These are phyloP conservation scores for Hippophae rhamnoides DNA, from an alignment of 306 rosid species.

Conservation along the genomic window DNA sequence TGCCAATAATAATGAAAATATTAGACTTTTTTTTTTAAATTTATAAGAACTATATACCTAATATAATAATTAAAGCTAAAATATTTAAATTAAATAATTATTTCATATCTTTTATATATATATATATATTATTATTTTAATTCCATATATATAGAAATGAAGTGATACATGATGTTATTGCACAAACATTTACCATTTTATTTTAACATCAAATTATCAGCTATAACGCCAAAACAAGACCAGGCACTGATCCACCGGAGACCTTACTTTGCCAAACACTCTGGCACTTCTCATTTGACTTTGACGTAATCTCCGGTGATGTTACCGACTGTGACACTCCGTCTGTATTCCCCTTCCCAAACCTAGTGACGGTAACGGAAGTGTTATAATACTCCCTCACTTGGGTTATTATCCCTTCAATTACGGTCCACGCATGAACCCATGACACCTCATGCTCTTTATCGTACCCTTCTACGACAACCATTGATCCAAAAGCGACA, in stretches of 20 bases:
- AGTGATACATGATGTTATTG: too few relatives aligned
- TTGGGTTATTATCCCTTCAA: slow-evolving; percentile 42
- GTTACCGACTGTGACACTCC: slow-evolving; percentile 9
- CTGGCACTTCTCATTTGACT: slow-evolving; percentile 21
- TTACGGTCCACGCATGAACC: slow-evolving; percentile 74
- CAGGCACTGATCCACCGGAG: slow-evolving; percentile 45
- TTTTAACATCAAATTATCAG: neutral
- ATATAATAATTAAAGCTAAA: too few relatives aligned
- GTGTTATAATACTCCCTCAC: slow-evolving; percentile 75
- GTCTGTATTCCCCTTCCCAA: slow-evolving; percentile 12
- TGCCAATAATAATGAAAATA: too few relatives aligned
- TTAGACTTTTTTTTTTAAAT: too few relatives aligned
- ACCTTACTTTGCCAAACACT: slow-evolving; percentile 69
- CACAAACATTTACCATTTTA: too few relatives aligned
- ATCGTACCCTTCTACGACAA: slow-evolving; percentile 60
- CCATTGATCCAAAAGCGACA: slow-evolving; percentile 43
- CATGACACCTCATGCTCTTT: slow-evolving; percentile 37
- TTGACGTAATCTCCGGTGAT: slow-evolving; percentile 1
- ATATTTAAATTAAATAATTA: too few relatives aligned
- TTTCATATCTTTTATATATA: too few relatives aligned
- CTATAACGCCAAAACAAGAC: slow-evolving; percentile 53
- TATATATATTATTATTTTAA: too few relatives aligned
- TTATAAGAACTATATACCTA: too few relatives aligned
- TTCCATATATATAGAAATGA: too few relatives aligned
- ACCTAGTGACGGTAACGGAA: slow-evolving; percentile 48